Evolutionary conservation across 331 rosid species (phyloP).

Genomic region (Quercus tomentella): DNA sequence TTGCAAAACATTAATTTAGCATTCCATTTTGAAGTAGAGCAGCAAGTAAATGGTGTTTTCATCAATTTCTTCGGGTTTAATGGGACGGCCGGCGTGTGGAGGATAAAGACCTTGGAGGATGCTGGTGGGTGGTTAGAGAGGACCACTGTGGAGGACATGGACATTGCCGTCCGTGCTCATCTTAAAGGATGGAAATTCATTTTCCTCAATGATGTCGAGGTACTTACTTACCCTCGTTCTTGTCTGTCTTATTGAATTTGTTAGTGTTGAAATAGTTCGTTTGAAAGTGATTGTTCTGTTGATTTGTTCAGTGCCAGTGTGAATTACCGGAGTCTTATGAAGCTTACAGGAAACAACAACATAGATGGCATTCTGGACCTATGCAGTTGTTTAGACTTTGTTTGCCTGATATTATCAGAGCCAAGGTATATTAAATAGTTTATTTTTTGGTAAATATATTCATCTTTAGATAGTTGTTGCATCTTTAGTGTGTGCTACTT

Average conservation of each 20-base stretch:
- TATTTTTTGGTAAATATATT: neutral
- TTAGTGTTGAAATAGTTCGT: neutral
- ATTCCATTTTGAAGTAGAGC: constrained; percentile 94
- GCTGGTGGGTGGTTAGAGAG: constrained; percentile 96
- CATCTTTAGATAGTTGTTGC: neutral
- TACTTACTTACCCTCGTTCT: constrained; percentile 9
- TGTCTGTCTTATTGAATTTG: neutral
- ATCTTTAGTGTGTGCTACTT: neutral
- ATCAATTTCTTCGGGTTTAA: constrained; percentile 86
- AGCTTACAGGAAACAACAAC: constrained; percentile 88
- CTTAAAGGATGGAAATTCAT: constrained; percentile 94
- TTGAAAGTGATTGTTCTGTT: constrained; percentile 13
- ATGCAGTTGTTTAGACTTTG: constrained; percentile 92
- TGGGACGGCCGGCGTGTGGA: constrained; percentile 97
- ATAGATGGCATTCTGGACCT: constrained; percentile 94
- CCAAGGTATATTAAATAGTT: constrained; percentile 44
- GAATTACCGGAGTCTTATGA: constrained; percentile 88
- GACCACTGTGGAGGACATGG: constrained; percentile 95
- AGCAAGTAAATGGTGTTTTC: constrained; percentile 81
- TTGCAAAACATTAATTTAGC: constrained; percentile 80
- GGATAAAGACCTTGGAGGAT: constrained; percentile 78
- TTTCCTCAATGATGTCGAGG: constrained; percentile 92
- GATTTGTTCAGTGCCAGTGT: constrained; percentile 66
- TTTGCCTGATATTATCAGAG: constrained; percentile 51
- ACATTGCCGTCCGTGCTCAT: constrained; percentile 89